Evolutionary conservation across 495 filamentous ascomycete genomes (phyloP).

Genomic region (Podospora conica): DNA sequence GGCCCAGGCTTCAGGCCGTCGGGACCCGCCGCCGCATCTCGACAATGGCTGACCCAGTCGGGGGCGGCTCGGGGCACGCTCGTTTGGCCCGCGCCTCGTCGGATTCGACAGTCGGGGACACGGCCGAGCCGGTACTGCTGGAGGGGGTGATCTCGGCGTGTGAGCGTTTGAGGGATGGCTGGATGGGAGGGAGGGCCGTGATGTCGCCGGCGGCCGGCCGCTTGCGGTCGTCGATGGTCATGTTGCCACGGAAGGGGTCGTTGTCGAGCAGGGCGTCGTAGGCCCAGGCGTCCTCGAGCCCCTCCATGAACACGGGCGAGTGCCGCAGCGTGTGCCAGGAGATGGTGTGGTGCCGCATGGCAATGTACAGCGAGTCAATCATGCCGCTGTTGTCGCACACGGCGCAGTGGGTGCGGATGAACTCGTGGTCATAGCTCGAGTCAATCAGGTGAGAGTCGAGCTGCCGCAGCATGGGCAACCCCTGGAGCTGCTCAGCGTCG

Average conservation of each 20-base stretch:
- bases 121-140: slow-evolving; percentile 35
- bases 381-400: slow-evolving; percentile 45
- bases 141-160: slow-evolving; percentile 44
- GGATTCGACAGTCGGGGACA: neutral
- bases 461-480: slow-evolving; percentile 50
- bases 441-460: slow-evolving; percentile 36
- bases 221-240: slow-evolving; percentile 30
- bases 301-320: slow-evolving; percentile 41
- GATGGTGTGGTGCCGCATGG: slow-evolving; percentile 45
- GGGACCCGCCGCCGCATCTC: slow-evolving; percentile 23
- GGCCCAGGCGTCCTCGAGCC: slow-evolving; percentile 46
- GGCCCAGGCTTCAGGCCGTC: slow-evolving; percentile 16
- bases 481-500: slow-evolving; percentile 46
- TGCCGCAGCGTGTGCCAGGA: slow-evolving; percentile 40
- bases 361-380: slow-evolving; percentile 51
- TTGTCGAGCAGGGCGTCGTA: slow-evolving; percentile 44
- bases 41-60: slow-evolving; percentile 10
- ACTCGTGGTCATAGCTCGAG: slow-evolving; percentile 39
- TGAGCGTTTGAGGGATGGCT: slow-evolving; percentile 41
- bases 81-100: slow-evolving; percentile 19
- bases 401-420: slow-evolving; percentile 43
- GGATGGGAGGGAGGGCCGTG: slow-evolving; percentile 30
- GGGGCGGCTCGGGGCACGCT: slow-evolving; percentile 12
- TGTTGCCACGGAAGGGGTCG: slow-evolving; percentile 32
- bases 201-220: slow-evolving; percentile 46